Conservation (phyloP, 73 alveolate species). For the Tetrahymena elliotti region DNA sequence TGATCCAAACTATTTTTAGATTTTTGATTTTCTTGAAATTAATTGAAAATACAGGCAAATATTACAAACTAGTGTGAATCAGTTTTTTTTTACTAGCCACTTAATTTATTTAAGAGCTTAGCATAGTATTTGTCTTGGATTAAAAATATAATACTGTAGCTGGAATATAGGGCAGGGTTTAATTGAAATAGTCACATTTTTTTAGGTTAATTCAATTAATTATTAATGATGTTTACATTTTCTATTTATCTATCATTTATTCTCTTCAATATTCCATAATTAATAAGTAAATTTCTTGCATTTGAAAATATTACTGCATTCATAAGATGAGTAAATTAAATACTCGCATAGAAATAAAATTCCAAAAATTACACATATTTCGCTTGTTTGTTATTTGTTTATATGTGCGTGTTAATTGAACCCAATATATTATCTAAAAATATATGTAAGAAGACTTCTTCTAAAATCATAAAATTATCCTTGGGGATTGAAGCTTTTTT, state of each 20-base stretch:
- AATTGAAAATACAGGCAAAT: background rate
- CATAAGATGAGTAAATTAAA: background rate
- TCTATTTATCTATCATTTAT: no score
- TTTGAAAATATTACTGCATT: no score
- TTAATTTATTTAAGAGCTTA: no score
- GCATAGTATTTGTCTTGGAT: background rate
- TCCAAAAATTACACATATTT: background rate
- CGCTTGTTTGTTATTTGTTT: no score
- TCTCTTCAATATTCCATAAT: background rate
- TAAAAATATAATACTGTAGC: no score
- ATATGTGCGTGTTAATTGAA: no score
- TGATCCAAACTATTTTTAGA: background rate
- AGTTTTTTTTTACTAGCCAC: background rate
- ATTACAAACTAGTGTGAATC: background rate
- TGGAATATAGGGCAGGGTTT: no score
- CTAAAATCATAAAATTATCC: background rate
- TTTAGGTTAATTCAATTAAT: no score
- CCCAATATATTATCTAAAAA: background rate
- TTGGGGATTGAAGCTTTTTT: no score
- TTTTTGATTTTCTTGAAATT: background rate
- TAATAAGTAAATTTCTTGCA: background rate
- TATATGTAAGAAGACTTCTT: background rate
- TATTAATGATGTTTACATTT: background rate
- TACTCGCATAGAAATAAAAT: no score
- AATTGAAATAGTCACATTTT: background rate